Conservation (phyloP, 306 rosid species). For the Vicia sativa region DNA sequence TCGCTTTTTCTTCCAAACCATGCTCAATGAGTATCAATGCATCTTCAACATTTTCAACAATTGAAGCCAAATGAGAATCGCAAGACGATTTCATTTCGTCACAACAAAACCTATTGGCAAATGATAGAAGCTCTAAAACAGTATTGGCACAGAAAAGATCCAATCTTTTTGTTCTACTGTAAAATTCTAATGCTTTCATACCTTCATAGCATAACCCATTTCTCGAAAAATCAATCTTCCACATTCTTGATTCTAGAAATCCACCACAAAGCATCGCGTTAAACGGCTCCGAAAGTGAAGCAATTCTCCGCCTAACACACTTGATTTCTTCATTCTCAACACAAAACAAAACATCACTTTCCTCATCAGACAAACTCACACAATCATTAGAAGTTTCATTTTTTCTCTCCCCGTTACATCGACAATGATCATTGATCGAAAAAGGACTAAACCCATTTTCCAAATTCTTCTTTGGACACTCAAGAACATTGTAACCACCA, state of each 20-base stretch:
- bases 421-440: conserved; percentile 51
- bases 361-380: conserved; percentile 43
- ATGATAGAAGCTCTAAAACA: conserved; percentile 69
- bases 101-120: conserved; percentile 81
- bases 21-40: conserved; percentile 73
- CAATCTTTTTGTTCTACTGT: conserved; percentile 67
- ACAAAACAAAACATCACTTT: conserved; percentile 60
- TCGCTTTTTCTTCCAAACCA: conserved; percentile 73
- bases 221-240: conserved; percentile 61
- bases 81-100: conserved; percentile 73
- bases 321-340: conserved; percentile 59
- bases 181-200: conserved; percentile 71
- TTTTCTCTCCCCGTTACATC: conserved; percentile 46
- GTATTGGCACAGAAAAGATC: conserved; percentile 54
- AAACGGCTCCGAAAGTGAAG: conserved; percentile 64
- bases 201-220: conserved; percentile 64
- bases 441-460: conserved; percentile 49
- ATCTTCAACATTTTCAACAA: conserved; percentile 55
- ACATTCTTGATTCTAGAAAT: conserved; percentile 61
- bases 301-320: conserved; percentile 60
- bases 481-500: conserved; percentile 57
- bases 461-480: conserved; percentile 76
- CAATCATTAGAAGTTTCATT: conserved; percentile 32
- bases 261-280: conserved; percentile 74
- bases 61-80: conserved; percentile 66